A percentile compares a stretch with the other conserved stretches of the same genome.
Evolutionary conservation across 2,329 filamentous ascomycete species (phyloP).

Genomic region (Talaromyces albobiverticillius): DNA sequence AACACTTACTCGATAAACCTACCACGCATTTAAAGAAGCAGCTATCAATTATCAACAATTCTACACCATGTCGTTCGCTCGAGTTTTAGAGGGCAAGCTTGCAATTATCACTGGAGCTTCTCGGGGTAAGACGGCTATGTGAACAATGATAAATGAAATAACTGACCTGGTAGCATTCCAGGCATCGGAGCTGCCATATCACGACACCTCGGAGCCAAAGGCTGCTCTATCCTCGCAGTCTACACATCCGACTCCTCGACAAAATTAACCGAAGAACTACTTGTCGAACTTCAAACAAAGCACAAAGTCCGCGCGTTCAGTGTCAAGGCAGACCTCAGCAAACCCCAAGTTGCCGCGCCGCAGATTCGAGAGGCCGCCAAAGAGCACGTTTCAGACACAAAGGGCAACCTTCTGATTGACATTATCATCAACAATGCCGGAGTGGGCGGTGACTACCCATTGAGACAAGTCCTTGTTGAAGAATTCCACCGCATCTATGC

Average conservation of each 20-base stretch:
- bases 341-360: conserved; percentile 55
- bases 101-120: conserved; percentile 77
- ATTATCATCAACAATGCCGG: conserved; percentile 88
- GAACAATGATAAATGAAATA: too few species aligned
- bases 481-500: conserved; percentile 71
- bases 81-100: conserved; percentile 71
- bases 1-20: too few species aligned
- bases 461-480: conserved; percentile 60
- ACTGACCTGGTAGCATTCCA: conserved; percentile 27
- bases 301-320: conserved; percentile 59
- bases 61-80: too few species aligned
- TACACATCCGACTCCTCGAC: conserved; percentile 66
- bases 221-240: conserved; percentile 65
- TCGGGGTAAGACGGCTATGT: conserved; percentile 54
- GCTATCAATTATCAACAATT: too few species aligned
- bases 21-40: too few species aligned
- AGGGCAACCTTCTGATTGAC: conserved; percentile 64
- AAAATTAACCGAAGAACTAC: conserved; percentile 52
- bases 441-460: conserved; percentile 46
- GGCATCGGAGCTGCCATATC: conserved; percentile 71
- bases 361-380: too few species aligned
- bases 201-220: conserved; percentile 68
- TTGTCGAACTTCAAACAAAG: conserved; percentile 50
- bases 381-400: conserved; percentile 54
- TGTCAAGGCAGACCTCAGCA: conserved; percentile 70